Conservation (phyloP, 805 yeast genomes). For the Schwanniomyces vanrijiae region DNA sequence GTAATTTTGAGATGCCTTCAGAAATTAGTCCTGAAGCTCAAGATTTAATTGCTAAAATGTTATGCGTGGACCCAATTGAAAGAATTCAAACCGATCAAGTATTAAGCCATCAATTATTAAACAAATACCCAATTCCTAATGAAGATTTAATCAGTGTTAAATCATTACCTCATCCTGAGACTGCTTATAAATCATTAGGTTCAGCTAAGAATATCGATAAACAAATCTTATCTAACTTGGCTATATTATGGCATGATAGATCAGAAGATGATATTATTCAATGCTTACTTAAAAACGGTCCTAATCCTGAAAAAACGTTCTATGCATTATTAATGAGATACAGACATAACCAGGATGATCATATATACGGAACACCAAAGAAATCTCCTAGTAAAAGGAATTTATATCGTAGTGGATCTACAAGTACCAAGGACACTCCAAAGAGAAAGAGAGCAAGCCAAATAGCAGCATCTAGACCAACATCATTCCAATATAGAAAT, state of each 20-base stretch:
- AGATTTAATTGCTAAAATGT: constrained; percentile 79
- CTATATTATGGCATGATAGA: constrained; percentile 60
- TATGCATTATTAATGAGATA: constrained; percentile 46
- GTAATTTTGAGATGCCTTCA: constrained; percentile 80
- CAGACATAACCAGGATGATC: constrained; percentile 40
- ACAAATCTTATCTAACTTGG: constrained; percentile 53
- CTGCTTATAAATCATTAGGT: constrained; percentile 51
- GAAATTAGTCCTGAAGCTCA: constrained; percentile 81
- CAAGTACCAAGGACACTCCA: constrained; percentile 20
- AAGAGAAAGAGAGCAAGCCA: constrained; percentile 27
- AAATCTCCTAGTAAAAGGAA: constrained; percentile 11
- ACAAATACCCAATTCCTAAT: constrained; percentile 49
- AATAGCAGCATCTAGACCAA: constrained; percentile 41
- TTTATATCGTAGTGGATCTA: constrained; percentile 15
- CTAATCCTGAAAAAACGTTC: constrained; percentile 47
- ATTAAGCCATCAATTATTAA: constrained; percentile 74
- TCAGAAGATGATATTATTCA: constrained; percentile 38
- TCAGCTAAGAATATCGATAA: constrained; percentile 49
- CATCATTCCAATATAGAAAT: constrained; percentile 40
- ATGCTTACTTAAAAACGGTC: constrained; percentile 36
- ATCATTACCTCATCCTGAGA: constrained; percentile 54
- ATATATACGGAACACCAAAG: constrained; percentile 7
- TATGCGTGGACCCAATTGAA: constrained; percentile 75
- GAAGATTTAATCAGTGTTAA: constrained; percentile 45
- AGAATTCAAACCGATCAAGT: constrained; percentile 81